These are phyloP conservation scores for Aspergillus leporis DNA, from an alignment of 495 filamentous ascomycete genomes.

Conservation along the genomic window DNA sequence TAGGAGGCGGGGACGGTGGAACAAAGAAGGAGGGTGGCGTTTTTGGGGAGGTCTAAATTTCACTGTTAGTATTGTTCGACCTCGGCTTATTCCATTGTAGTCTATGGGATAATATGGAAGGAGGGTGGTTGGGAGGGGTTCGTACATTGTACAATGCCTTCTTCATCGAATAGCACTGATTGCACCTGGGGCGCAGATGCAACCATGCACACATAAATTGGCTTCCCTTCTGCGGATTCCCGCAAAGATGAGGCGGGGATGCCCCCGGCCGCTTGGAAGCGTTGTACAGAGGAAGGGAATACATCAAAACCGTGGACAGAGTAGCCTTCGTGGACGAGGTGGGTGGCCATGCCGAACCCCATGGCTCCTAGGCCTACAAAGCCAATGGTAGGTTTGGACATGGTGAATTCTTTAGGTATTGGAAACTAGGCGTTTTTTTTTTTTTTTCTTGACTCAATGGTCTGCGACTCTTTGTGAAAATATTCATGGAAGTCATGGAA, in stretches of 20 bases:
- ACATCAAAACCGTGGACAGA: constrained; percentile 75
- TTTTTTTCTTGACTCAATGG: not conserved
- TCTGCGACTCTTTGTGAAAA: not conserved
- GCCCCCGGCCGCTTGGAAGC: constrained; percentile 67
- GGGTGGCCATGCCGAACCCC: constrained; percentile 84
- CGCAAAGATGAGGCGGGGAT: constrained; percentile 59
- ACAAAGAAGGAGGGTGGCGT: constrained; percentile 67
- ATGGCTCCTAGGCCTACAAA: constrained; percentile 88
- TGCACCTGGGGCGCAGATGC: constrained; percentile 72
- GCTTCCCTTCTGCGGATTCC: constrained; percentile 60
- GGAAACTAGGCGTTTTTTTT: not conserved
- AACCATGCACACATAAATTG: constrained; percentile 76
- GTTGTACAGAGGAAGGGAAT: constrained; percentile 69
- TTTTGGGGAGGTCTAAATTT: constrained; percentile 48
- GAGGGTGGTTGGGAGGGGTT: not conserved
- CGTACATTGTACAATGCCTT: constrained; percentile 51
- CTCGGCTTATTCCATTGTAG: too few relatives aligned
- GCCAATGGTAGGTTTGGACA: constrained; percentile 57
- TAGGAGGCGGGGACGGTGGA: constrained; percentile 74
- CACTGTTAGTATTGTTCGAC: not conserved
- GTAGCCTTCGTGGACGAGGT: constrained; percentile 70
- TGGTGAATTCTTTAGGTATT: constrained; percentile 5
- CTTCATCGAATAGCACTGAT: constrained; percentile 62
- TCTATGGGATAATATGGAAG: not conserved
- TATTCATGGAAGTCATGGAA: not conserved